Base-by-base conservation (phyloP, 1,139 yeast genomes). In the Geotrichum aggregatum region DNA sequence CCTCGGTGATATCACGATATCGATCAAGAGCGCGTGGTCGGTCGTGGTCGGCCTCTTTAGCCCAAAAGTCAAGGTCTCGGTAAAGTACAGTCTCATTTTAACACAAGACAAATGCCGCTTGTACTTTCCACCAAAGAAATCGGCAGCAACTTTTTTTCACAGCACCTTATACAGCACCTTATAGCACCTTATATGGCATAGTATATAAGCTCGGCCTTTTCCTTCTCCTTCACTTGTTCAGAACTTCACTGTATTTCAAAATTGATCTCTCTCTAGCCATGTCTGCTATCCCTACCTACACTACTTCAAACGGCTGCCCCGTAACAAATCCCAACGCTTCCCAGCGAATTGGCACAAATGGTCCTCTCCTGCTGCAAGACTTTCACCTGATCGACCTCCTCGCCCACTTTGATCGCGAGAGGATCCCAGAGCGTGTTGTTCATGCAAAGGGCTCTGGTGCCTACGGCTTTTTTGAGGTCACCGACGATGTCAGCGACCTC, bases 361-460 rank as follows among this genome's bases (percentile, higher is more conserved):
- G 95, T 57, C 91, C 95, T 30, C 73, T 85, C 61, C 75, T 86
- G 55, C 69, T 87, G 61, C 95, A 87, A 70, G 95, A 87, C 68
- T 81, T 82, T 71, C 85, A 84, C 70, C 73, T 86, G 64, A 77
- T 86, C 63, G 95, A 87, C 65, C 76, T 85, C 43, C 72, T 87
- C 52, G 86, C 95, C 28, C 94, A 85, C 68, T 87, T 87, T 63
- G 92, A 85, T 73, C 79, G 95, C 64, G 95, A 87, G 72, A 78
- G 95, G 69, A 82, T 87, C 57, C 95, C 95, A 40, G 95, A 87
- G 72, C 80, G 95, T 70, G 94, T 87, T 52, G 95, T 87, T 49
- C 95, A 87, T 67, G 95, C 95, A 58, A 86, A 86, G 71, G 95
- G 95, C 59, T 85, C 88, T 41, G 95, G 95, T 61, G 94, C 94